Base-by-base conservation (phyloP, 2,329 filamentous ascomycete genomes). In the Rachicladosporium sp. region DNA sequence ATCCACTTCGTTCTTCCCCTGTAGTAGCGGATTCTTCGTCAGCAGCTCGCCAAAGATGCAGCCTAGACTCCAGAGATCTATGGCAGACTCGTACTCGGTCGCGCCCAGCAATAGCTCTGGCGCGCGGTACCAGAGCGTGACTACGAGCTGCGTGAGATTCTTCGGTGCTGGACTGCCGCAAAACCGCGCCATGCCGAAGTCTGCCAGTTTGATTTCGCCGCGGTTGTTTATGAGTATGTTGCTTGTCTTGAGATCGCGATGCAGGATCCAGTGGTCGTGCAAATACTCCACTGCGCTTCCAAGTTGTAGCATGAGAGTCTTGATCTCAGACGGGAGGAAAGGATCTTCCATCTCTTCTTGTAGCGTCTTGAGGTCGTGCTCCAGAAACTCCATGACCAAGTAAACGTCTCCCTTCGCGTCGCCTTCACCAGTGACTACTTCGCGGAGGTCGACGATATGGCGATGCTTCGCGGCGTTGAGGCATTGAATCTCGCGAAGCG, bases 101-200 rank as follows among this genome's bases (percentile, higher is more conserved):
- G 83, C 69, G 4, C 91, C 91, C 3, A 96, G 76, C 2, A 98
- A 73, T 8, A 96, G 73, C 62, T 96, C 91, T 0, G 91, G 91
- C 1, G 84, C 74, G 41, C 91, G 83, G 61, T 98, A 98, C 91
- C 91, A 98, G 5, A 98, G 73, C 5, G 91, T 98, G 11, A 96
- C 89, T 46, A 98, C 91, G 35, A 96, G 75, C 57, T 89, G 82
- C 2, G 91, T 96, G 44, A 96, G 72, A 46, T 82, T 81, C 1
- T 78, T 73, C 4, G 70, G 68, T 1, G 78, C 70, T 3, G 89
- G 87, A 50, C 85, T 78, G 37, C 82, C 82, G 41, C 83, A 82
- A 64, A 91, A 91, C 21, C 91, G 76, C 3, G 91, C 89, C 86
- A 98, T 95, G 60, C 91, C 91, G 57, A 98, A 98, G 63, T 98